A percentile compares a stretch with the other conserved stretches of the same genome.
Conservation (phyloP, 2,329 filamentous ascomycete genomes). For the Byssothecium circinans region DNA sequence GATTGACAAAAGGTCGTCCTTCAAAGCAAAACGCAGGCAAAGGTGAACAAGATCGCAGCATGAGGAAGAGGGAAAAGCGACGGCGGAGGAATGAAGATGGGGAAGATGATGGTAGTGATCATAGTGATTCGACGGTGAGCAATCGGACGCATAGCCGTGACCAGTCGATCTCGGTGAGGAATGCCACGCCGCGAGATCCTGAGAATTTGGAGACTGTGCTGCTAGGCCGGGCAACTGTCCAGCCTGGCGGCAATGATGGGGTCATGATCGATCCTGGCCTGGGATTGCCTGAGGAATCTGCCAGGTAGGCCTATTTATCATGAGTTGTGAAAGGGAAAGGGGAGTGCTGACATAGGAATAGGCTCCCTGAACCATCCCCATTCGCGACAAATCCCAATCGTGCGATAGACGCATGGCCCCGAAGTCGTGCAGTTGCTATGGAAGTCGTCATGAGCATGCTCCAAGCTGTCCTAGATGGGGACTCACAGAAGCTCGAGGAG, state of each 20-base stretch:
- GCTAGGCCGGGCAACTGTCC: conserved; percentile 2
- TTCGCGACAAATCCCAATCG: not conserved
- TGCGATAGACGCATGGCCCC: conserved; percentile 16
- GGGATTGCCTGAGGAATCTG: conserved; percentile 4
- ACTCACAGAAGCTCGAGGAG: conserved; percentile 28
- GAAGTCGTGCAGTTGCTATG: conserved; percentile 12
- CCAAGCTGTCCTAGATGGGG: conserved; percentile 24
- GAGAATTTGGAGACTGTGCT: conserved; percentile 6
- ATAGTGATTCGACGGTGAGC: conserved; percentile 3
- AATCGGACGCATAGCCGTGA: not conserved
- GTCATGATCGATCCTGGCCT: not conserved
- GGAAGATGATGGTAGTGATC: conserved; percentile 5
- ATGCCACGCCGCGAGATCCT: not conserved
- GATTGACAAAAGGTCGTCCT: conserved; percentile 18
- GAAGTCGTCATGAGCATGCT: conserved; percentile 33
- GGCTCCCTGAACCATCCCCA: conserved; percentile 3
- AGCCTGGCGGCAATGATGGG: not conserved
- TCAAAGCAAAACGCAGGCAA: conserved; percentile 19
- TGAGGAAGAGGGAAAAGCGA: conserved; percentile 3
- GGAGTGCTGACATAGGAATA: conserved; percentile 1
- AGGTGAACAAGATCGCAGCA: conserved; percentile 3
- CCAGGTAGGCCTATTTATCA: conserved; percentile 7
- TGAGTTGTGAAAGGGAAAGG: too few species aligned
- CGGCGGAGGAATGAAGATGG: conserved; percentile 4
- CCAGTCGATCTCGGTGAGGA: not conserved